phyloP scores from a whole-genome alignment of 352 stramenopile genomes.

The Phytopythium montanum region DNA sequence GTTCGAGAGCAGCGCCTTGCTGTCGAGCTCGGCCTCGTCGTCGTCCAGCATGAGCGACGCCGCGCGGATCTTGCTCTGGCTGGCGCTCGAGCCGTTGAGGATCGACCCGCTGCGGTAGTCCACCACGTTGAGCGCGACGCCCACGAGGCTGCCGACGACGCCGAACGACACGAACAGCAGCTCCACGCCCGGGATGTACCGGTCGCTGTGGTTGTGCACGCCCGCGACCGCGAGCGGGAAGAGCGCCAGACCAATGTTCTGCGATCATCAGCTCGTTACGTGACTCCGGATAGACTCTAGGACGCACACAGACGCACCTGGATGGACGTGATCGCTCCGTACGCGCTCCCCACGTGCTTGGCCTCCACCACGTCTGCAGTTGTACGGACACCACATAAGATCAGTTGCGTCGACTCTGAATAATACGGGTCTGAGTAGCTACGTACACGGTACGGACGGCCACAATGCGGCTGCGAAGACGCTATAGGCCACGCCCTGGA shows the following conservation, averaged over 20 bases:
- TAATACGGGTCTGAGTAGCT: neutral
- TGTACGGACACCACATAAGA: neutral
- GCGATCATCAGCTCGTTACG: constrained; percentile 1
- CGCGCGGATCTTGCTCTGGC: constrained; percentile 18
- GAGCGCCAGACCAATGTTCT: constrained; percentile 82
- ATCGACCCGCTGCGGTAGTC: constrained; percentile 79
- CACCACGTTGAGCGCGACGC: constrained; percentile 66
- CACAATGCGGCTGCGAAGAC: constrained; percentile 91
- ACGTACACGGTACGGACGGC: constrained; percentile 85
- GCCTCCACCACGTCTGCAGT: constrained; percentile 76
- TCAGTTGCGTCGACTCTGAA: neutral
- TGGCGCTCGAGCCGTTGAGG: constrained; percentile 54
- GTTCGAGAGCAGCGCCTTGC: constrained; percentile 46
- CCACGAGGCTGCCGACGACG: constrained; percentile 66
- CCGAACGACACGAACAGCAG: constrained; percentile 81
- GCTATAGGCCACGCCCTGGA: constrained; percentile 91
- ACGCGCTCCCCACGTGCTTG: constrained; percentile 88
- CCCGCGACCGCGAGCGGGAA: constrained; percentile 75
- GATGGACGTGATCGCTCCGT: constrained; percentile 92
- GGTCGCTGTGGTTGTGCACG: constrained; percentile 64
- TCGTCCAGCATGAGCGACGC: constrained; percentile 53
- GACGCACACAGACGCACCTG: constrained; percentile 41
- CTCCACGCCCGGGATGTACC: constrained; percentile 80
- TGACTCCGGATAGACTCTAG: neutral
- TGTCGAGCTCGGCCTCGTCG: constrained; percentile 43